A percentile compares a stretch with the other conserved stretches of the same genome.
These are phyloP conservation scores for Alisma plantagoaquatica DNA, from an alignment of 106 monocot genomes.

Conservation along the genomic window DNA sequence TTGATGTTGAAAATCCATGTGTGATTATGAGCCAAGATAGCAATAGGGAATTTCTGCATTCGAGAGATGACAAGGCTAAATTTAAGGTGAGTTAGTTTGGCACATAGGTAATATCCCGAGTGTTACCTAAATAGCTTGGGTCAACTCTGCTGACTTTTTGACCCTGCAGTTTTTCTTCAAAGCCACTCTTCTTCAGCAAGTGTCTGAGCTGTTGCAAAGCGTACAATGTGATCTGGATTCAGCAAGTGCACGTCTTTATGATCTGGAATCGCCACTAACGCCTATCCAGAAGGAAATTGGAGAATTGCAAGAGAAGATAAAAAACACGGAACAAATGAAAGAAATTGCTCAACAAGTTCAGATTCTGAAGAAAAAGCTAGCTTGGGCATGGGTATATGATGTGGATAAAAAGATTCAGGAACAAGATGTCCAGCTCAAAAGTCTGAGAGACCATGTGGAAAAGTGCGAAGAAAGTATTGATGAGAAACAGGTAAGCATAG, in stretches of 20 bases:
- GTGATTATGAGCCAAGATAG: slow-evolving; percentile 96
- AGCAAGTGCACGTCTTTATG: slow-evolving; percentile 54
- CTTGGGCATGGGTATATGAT: slow-evolving; percentile 97
- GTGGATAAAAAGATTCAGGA: slow-evolving; percentile 75
- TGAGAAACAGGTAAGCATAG: slow-evolving; percentile 39
- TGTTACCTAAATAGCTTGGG: too few relatives aligned
- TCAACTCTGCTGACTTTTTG: too few relatives aligned
- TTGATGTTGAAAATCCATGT: slow-evolving; percentile 95
- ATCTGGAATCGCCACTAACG: slow-evolving; percentile 66
- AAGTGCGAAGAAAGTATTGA: slow-evolving; percentile 87
- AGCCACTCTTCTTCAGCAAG: slow-evolving; percentile 97
- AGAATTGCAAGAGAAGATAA: slow-evolving; percentile 78
- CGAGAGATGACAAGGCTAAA: slow-evolving; percentile 79
- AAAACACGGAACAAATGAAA: slow-evolving; percentile 96
- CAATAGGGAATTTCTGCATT: slow-evolving; percentile 92
- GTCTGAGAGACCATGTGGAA: slow-evolving; percentile 73
- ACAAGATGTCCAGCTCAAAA: slow-evolving; percentile 51
- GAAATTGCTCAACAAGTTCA: slow-evolving; percentile 72
- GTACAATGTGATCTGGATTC: slow-evolving; percentile 46
- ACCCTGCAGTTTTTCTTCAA: slow-evolving; percentile 99
- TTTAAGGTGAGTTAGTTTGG: too few relatives aligned
- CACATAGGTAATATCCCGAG: too few relatives aligned
- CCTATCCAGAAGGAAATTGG: slow-evolving; percentile 61
- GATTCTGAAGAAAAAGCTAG: slow-evolving; percentile 79
- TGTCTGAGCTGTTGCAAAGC: slow-evolving; percentile 68